Percentiles rank a stretch among this genome's conserved stretches.
These are phyloP conservation scores for Myxozyma nipponensis DNA, from an alignment of 805 yeast species.

Conservation along the genomic window DNA sequence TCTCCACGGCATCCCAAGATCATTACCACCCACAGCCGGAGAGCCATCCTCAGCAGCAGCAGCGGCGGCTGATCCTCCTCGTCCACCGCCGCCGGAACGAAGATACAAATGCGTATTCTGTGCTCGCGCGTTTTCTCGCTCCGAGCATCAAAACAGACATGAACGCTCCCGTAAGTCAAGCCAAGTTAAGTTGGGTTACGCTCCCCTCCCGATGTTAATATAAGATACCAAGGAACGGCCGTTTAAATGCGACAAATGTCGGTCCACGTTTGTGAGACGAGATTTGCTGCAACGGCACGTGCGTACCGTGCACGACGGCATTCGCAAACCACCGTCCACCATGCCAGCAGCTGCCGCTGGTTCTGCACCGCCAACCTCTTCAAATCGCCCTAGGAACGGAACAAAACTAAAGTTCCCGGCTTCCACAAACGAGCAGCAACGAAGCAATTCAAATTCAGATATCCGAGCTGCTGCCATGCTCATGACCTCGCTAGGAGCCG, in stretches of 20 bases:
- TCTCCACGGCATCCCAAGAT: background rate
- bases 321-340: background rate
- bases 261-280: constrained; percentile 69
- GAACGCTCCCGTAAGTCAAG: constrained; percentile 54
- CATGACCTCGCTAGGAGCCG: constrained; percentile 1
- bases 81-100: constrained; percentile 36
- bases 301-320: constrained; percentile 61
- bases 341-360: background rate
- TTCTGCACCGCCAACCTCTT: background rate
- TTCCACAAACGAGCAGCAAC: background rate
- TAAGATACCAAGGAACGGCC: constrained; percentile 70
- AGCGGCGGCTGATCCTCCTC: background rate
- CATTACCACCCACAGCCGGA: background rate
- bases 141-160: constrained; percentile 74
- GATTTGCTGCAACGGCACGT: constrained; percentile 74
- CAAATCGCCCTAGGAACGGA: background rate
- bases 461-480: background rate
- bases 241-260: constrained; percentile 66
- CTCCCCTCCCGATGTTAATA: background rate
- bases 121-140: constrained; percentile 72
- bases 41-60: background rate
- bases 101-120: constrained; percentile 76
- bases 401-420: background rate
- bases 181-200: background rate
- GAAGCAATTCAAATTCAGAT: background rate